Conservation (phyloP, 1,139 yeast species). For the Hyphopichia khmerensis region DNA sequence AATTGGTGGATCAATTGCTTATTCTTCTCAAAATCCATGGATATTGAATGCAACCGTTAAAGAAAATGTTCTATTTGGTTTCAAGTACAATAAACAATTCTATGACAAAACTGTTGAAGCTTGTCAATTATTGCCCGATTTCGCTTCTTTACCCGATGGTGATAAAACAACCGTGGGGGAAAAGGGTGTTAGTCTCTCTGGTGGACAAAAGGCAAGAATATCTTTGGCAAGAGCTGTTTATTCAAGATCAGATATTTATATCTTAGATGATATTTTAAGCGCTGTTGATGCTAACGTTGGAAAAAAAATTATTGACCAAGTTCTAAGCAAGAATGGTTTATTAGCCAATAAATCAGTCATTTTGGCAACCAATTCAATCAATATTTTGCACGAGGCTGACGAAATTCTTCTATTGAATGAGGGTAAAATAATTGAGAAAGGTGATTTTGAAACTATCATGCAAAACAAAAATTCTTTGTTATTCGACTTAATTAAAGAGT, state of each 20-base stretch:
- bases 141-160: conserved; percentile 26
- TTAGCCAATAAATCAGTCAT: conserved; percentile 25
- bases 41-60: conserved; percentile 28
- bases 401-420: conserved; percentile 21
- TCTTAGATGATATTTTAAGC: conserved; percentile 25
- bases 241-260: conserved; percentile 26
- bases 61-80: conserved; percentile 33
- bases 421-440: conserved; percentile 23
- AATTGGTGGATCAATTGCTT: conserved; percentile 23
- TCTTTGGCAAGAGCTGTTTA: conserved; percentile 32
- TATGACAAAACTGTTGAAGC: conserved; percentile 23
- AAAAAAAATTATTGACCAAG: conserved; percentile 20
- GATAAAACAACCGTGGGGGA: conserved; percentile 31
- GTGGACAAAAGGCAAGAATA: conserved; percentile 34
- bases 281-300: conserved; percentile 31
- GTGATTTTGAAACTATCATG: conserved; percentile 17
- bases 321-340: conserved; percentile 20
- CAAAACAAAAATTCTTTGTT: conserved; percentile 11
- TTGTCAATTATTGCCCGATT: conserved; percentile 25
- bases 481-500: conserved; percentile 16
- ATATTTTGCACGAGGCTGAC: conserved; percentile 24
- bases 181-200: conserved; percentile 31
- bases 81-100: conserved; percentile 22
- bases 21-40: conserved; percentile 31
- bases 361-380: conserved; percentile 29